Evolutionary conservation across 805 yeast species (phyloP).

Genomic region (Metschnikowia continentalis): DNA sequence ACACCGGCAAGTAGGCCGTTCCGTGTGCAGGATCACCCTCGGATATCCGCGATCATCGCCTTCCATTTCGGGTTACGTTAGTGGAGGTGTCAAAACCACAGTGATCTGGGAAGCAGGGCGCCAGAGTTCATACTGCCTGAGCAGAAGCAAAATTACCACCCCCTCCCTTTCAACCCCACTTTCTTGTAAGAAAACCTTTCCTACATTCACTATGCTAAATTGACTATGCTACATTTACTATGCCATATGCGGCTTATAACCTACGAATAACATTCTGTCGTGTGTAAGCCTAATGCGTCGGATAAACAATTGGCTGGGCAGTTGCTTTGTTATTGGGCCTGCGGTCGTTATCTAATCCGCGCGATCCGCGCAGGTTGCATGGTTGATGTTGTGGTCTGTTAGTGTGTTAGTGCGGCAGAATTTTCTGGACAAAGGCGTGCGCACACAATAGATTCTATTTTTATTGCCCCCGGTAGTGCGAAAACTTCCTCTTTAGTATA

Average conservation of each 20-base stretch:
- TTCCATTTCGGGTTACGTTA: constrained; percentile 7
- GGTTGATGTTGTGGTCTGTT: neutral
- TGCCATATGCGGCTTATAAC: no score
- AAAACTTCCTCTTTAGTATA: neutral
- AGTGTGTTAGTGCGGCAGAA: neutral
- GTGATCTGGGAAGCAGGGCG: neutral
- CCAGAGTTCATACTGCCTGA: neutral
- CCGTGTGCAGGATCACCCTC: constrained; percentile 1
- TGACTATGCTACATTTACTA: no score
- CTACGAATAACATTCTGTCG: neutral
- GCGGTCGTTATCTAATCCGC: constrained; percentile 1
- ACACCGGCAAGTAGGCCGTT: neutral
- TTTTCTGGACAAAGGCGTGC: neutral
- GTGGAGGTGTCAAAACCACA: constrained; percentile 4
- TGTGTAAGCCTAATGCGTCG: neutral
- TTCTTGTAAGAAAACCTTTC: no score
- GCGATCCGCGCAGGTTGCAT: neutral
- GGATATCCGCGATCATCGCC: constrained; percentile 1
- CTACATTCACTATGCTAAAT: no score
- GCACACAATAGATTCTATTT: neutral
- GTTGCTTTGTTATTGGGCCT: neutral
- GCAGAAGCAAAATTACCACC: neutral
- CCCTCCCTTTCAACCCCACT: no score
- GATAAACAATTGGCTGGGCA: constrained; percentile 3
- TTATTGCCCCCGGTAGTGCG: neutral